These are phyloP conservation scores for Tagetes erecta DNA, from an alignment of 129 eudicot species.

Conservation along the genomic window DNA sequence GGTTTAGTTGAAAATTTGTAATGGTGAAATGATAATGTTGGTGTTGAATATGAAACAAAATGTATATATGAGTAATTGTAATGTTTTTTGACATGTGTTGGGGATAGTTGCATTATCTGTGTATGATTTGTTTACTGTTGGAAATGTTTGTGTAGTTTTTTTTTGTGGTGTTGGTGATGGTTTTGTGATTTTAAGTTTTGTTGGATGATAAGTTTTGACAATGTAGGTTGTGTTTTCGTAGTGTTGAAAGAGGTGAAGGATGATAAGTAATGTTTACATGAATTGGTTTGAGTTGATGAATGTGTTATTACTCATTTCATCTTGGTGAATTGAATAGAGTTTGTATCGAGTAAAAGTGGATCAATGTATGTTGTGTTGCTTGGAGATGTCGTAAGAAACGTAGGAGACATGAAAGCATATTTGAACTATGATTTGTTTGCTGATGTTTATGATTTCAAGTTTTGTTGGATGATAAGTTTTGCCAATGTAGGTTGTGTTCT, in stretches of 20 bases:
- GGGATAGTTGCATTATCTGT: slow-evolving; percentile 1
- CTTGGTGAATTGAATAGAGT: slow-evolving; percentile 7
- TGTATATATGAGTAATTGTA: background rate
- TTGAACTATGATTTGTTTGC: background rate
- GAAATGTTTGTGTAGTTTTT: slow-evolving; percentile 2
- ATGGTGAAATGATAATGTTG: slow-evolving; percentile 7
- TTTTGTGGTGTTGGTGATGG: slow-evolving; percentile 16
- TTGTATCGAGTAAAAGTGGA: slow-evolving; percentile 1
- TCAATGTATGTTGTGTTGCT: slow-evolving; percentile 2
- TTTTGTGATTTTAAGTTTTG: slow-evolving; percentile 16
- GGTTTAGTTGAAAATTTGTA: background rate
- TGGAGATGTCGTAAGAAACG: background rate
- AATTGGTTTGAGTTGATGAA: slow-evolving; percentile 4
- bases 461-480: background rate
- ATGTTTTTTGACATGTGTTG: background rate
- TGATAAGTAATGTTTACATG: slow-evolving; percentile 15
- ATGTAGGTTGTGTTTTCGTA: background rate
- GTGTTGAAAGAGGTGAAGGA: background rate
- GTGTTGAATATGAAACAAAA: slow-evolving; percentile 17
- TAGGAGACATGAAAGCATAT: background rate
- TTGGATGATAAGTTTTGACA: background rate
- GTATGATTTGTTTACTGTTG: slow-evolving; percentile 11
- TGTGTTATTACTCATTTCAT: background rate
- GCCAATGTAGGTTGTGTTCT: background rate
- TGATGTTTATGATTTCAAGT: slow-evolving; percentile 16